Percentiles rank a stretch among this genome's conserved stretches.
Conservation (phyloP, 1,139 yeast genomes). For the Yamadazyma triangularis region DNA sequence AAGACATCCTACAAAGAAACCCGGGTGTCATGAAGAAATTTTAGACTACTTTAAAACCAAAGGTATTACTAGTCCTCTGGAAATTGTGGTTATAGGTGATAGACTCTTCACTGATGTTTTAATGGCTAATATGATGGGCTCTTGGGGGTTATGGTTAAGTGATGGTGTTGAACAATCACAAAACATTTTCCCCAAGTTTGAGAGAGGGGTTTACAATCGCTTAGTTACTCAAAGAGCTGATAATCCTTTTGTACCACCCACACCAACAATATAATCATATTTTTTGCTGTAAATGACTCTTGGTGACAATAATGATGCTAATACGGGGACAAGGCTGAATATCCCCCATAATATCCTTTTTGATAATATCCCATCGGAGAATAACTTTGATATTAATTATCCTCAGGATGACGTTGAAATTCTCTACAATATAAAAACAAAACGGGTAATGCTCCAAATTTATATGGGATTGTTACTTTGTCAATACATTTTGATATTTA, state of each 20-base stretch:
- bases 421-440: slow-evolving; percentile 3
- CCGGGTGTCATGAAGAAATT: slow-evolving; percentile 79
- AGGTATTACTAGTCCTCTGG: slow-evolving; percentile 48
- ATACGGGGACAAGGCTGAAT: too few relatives aligned
- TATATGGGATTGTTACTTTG: slow-evolving; percentile 28
- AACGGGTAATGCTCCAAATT: slow-evolving; percentile 17
- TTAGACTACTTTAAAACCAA: slow-evolving; percentile 49
- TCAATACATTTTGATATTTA: slow-evolving; percentile 37
- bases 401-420: neutral
- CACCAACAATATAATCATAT: too few relatives aligned
- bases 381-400: neutral
- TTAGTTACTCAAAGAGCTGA: slow-evolving; percentile 20
- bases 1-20: slow-evolving; percentile 78
- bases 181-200: slow-evolving; percentile 48
- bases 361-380: neutral
- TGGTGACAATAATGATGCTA: too few relatives aligned
- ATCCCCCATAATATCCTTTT: neutral
- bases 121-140: slow-evolving; percentile 93
- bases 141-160: slow-evolving; percentile 78
- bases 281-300: too few relatives aligned
- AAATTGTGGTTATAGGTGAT: slow-evolving; percentile 87
- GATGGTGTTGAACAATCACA: slow-evolving; percentile 66
- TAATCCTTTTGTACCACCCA: slow-evolving; percentile 25
- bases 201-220: slow-evolving; percentile 38
- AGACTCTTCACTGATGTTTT: slow-evolving; percentile 84